Evolutionary conservation across 2,329 filamentous ascomycete genomes (phyloP).

Genomic region (Biscogniauxia sp.): DNA sequence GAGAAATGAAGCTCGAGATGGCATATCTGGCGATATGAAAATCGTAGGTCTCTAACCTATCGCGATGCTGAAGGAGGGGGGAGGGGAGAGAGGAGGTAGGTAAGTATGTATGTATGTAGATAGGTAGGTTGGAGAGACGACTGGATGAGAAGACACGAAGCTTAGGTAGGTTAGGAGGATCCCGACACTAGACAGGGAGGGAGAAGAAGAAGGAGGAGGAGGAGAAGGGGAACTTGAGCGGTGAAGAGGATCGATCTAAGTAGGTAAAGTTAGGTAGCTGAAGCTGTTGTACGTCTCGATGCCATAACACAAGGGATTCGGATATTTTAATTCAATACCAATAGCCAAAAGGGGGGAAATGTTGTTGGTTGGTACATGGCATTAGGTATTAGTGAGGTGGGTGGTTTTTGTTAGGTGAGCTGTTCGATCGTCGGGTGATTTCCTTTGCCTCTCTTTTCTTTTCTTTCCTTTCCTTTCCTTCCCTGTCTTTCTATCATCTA

Average conservation of each 20-base stretch:
- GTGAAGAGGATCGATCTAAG: not conserved
- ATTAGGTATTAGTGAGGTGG: too few species aligned
- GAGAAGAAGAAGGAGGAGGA: not conserved
- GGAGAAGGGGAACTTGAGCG: not conserved
- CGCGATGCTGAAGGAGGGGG: not conserved
- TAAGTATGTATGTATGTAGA: too few species aligned
- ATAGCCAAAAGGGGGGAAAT: too few species aligned
- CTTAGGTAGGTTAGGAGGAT: not conserved
- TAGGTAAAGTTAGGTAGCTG: not conserved
- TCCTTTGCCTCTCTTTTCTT: not conserved
- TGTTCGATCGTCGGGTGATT: too few species aligned
- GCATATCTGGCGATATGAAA: not conserved
- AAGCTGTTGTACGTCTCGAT: slow-evolving; percentile 6
- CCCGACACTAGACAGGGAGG: not conserved
- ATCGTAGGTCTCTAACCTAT: not conserved
- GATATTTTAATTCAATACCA: too few species aligned
- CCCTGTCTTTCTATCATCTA: not conserved
- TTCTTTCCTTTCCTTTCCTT: too few species aligned
- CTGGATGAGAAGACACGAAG: not conserved
- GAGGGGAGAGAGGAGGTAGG: not conserved
- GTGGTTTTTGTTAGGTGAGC: too few species aligned
- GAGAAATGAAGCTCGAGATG: not conserved
- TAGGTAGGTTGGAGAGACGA: not conserved
- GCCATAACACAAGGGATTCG: not conserved
- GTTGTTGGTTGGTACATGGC: too few species aligned